These are phyloP conservation scores for Hura crepitans DNA, from an alignment of 441 rosid species.

Conservation along the genomic window DNA sequence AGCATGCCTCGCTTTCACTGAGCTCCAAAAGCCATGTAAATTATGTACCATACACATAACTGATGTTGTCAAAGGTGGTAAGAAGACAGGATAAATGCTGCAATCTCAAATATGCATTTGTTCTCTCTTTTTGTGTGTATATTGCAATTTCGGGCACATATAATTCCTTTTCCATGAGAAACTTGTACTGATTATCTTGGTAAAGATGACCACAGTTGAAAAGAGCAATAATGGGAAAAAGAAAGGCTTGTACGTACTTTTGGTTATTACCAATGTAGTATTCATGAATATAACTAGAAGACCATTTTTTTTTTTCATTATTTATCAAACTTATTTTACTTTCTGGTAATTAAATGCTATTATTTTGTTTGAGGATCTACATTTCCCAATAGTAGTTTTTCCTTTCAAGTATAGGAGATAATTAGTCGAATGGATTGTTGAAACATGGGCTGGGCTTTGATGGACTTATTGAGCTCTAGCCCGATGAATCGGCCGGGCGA, in stretches of 20 bases:
- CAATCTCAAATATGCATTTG: background rate
- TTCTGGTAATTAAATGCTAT: background rate
- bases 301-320: no score
- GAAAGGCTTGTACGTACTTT: background rate
- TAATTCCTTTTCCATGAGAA: background rate
- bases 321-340: background rate
- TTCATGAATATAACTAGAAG: background rate
- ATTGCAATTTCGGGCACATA: slow-evolving; percentile 2
- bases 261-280: background rate
- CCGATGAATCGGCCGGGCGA: no score
- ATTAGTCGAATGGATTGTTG: no score
- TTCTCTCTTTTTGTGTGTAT: background rate
- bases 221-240: background rate
- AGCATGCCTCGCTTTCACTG: slow-evolving; percentile 3
- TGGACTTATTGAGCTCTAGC: no score
- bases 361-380: no score
- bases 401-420: no score
- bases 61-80: background rate
- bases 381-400: no score
- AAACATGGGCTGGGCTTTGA: no score
- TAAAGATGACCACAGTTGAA: background rate
- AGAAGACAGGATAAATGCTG: background rate
- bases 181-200: background rate
- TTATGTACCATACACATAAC: background rate
- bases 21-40: slow-evolving; percentile 5